Conservation (phyloP, 176 grass and related monocot genomes). For the Neostapfia colusana region DNA sequence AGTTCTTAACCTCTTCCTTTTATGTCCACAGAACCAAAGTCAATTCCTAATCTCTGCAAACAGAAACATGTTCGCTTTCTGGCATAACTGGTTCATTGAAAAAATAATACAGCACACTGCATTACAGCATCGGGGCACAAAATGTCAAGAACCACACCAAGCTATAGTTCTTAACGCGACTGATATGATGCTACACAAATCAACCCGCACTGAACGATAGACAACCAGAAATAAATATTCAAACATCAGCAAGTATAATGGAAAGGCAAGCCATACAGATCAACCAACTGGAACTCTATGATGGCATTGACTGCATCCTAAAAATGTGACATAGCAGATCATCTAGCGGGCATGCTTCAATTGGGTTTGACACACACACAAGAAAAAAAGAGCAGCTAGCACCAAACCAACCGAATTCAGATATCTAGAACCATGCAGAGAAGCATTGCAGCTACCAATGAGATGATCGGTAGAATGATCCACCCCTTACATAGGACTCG, state of each 20-base stretch:
- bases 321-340: neutral
- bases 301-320: neutral
- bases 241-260: neutral
- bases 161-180: neutral
- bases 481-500: slow-evolving; percentile 15
- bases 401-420: neutral
- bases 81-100: neutral
- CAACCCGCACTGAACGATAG: neutral
- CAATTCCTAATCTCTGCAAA: neutral
- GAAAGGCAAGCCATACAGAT: neutral
- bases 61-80: neutral
- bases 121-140: neutral
- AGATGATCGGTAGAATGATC: slow-evolving; percentile 14
- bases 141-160: neutral
- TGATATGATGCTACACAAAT: neutral
- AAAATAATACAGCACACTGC: no score
- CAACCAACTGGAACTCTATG: neutral
- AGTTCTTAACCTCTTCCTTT: neutral
- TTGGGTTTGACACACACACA: neutral
- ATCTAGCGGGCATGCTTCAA: neutral
- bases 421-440: neutral
- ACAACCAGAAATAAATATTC: neutral
- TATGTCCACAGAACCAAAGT: neutral
- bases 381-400: neutral
- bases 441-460: neutral